Base-by-base conservation (phyloP, 2,329 filamentous ascomycete genomes). In the Rugonectria rugulosa region DNA sequence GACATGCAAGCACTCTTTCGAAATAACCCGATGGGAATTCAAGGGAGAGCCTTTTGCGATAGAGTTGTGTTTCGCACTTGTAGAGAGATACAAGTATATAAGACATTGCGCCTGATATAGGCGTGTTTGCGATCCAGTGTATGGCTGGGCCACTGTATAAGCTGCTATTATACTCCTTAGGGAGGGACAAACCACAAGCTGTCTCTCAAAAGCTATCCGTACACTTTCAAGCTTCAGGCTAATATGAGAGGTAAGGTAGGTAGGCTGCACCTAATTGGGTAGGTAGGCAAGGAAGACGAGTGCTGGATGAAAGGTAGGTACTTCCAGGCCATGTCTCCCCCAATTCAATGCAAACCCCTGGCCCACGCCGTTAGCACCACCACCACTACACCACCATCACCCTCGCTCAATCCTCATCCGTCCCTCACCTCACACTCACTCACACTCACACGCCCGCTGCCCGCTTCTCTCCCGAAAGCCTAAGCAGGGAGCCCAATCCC, bases 381-480 rank as follows among this genome's bases (percentile, higher is more conserved):
- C 20, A 19, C n/a, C 37, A 40, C n/a, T n/a, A n/a, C n/a, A n/a
- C n/a, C n/a, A n/a, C n/a, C 44, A 26, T 34, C 23, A 5, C n/a
- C 41, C 24, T 24, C 26, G 26, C 7, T 27, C 26, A 27, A n/a
- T 40, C 37, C 6, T 40, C 37, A 40, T 40, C 37, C 37, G 20
- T 40, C 37, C 12, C 20, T 23, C 26, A 41, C 37, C 40, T 49
- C 51, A 20, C 36, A 12, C 27, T 41, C 53, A 45, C 34, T 29
- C 52, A 49, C 53, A 26, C 26, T 15, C 31, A 15, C 29, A 17
- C 38, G 4, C 15, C 17, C 37, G 21, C 37, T 50, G 26, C 38
- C 47, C 27, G 36, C 46, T 32, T 34, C 40, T 23, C 36, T 49
- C 34, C 40, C 42, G 37, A 52, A 50, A 51, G 50, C 47, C 56